A percentile compares a stretch with the other conserved stretches of the same genome.
Evolutionary conservation across 306 rosid species (phyloP).

Genomic region (Gastrolobium villosum): DNA sequence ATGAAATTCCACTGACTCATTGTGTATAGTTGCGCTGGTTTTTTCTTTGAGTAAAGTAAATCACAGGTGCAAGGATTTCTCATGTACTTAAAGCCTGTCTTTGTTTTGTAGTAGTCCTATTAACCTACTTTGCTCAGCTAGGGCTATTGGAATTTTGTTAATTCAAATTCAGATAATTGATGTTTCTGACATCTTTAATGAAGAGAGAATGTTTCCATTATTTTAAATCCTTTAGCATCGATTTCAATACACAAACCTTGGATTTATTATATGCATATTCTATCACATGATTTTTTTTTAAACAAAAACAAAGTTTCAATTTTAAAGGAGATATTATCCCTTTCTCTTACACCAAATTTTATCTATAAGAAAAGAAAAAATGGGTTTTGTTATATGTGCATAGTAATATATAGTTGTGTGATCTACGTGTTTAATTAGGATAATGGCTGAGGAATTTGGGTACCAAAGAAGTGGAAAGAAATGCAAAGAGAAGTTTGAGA

Average conservation of each 20-base stretch:
- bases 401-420: conserved; percentile 18
- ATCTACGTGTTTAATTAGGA: conserved; percentile 52
- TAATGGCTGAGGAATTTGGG: conserved; percentile 82
- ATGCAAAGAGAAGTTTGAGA: conserved; percentile 92
- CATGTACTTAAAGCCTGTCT: conserved; percentile 46
- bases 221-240: conserved; percentile 41
- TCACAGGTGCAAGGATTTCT: conserved; percentile 44
- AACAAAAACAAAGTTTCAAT: not conserved
- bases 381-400: not conserved
- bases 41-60: conserved; percentile 39
- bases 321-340: not conserved
- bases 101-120: conserved; percentile 40
- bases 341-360: conserved; percentile 1
- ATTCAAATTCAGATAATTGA: conserved; percentile 25
- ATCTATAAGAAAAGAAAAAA: not conserved
- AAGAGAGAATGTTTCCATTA: conserved; percentile 50
- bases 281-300: conserved; percentile 26
- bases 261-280: not conserved
- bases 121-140: conserved; percentile 44
- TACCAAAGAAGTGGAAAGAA: conserved; percentile 85
- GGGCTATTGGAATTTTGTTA: conserved; percentile 52
- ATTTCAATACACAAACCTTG: not conserved
- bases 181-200: conserved; percentile 47
- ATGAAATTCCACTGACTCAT: conserved; percentile 46
- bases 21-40: conserved; percentile 48